Conservation (phyloP, 257 asterid species). For the Nicotiana sylvestris region DNA sequence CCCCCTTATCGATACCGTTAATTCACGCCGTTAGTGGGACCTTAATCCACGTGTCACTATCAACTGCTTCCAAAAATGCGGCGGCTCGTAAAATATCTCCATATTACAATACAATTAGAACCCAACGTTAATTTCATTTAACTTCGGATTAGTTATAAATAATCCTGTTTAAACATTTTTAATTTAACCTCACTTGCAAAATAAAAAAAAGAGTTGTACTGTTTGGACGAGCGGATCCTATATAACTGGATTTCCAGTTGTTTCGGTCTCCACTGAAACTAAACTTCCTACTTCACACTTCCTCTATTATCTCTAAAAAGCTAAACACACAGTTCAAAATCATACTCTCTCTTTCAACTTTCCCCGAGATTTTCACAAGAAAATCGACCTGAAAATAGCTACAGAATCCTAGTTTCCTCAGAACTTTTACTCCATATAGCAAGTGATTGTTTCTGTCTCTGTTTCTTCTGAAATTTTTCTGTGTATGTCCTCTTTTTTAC, state of each 20-base stretch:
- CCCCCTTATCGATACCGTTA: not conserved
- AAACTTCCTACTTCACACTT: slow-evolving; percentile 2
- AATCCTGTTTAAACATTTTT: not conserved
- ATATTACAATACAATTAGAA: not conserved
- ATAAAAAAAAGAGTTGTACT: not conserved
- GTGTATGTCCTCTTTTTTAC: not conserved
- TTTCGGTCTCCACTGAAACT: slow-evolving; percentile 41
- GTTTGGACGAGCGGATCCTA: slow-evolving; percentile 37
- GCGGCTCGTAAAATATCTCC: slow-evolving; percentile 52
- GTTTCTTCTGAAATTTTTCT: slow-evolving; percentile 7
- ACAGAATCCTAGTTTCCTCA: not conserved
- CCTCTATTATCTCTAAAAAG: not conserved
- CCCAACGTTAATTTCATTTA: not conserved
- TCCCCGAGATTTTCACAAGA: slow-evolving; percentile 1
- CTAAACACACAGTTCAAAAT: not conserved
- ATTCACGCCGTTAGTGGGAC: not conserved
- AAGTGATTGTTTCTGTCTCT: slow-evolving; percentile 18
- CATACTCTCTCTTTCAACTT: not conserved
- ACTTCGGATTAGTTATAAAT: not conserved
- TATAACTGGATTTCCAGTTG: slow-evolving; percentile 38
- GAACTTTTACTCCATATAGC: slow-evolving; percentile 3
- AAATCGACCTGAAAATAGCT: not conserved
- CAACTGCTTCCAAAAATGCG: slow-evolving; percentile 37
- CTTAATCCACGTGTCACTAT: slow-evolving; percentile 34
- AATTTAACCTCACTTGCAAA: not conserved